These are phyloP conservation scores for Microsporum audouinii DNA, from an alignment of 2,329 filamentous ascomycete genomes.

Conservation along the genomic window DNA sequence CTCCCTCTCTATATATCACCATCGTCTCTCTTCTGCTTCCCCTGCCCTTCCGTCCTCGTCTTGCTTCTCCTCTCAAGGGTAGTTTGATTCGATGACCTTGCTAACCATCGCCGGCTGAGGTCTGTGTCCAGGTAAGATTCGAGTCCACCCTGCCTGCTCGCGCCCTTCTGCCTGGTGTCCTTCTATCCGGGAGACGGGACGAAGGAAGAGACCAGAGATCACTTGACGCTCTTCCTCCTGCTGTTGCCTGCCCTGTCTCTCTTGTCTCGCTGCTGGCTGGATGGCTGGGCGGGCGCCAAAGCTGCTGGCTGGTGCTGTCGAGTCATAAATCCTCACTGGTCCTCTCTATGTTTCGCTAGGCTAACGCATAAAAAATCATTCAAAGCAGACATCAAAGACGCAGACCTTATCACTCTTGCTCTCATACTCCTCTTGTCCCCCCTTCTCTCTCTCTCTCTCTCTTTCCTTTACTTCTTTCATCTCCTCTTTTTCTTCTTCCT, in stretches of 20 bases:
- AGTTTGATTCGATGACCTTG: not conserved
- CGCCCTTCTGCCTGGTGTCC: not conserved
- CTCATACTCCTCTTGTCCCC: not conserved
- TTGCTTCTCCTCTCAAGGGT: not conserved
- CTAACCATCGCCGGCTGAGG: not conserved
- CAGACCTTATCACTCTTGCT: not conserved
- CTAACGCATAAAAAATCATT: too few relatives aligned
- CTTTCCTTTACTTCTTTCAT: not conserved
- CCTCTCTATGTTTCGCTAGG: too few relatives aligned
- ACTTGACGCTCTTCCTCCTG: not conserved
- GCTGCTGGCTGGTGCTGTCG: not conserved
- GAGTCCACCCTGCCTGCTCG: not conserved
- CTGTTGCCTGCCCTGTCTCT: not conserved
- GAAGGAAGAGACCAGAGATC: not conserved
- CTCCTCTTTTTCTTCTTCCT: not conserved
- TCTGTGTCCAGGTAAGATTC: not conserved
- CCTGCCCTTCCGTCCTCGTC: not conserved
- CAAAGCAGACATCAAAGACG: not conserved
- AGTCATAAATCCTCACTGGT: not conserved
- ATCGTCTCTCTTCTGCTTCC: not conserved
- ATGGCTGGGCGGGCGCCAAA: not conserved
- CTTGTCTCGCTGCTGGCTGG: slow-evolving; percentile 3
- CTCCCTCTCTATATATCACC: not conserved
- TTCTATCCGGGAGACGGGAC: not conserved
- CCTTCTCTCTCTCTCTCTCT: not conserved